Base-by-base conservation (phyloP, 2,329 filamentous ascomycete genomes). In the Scytalidium sp. region DNA sequence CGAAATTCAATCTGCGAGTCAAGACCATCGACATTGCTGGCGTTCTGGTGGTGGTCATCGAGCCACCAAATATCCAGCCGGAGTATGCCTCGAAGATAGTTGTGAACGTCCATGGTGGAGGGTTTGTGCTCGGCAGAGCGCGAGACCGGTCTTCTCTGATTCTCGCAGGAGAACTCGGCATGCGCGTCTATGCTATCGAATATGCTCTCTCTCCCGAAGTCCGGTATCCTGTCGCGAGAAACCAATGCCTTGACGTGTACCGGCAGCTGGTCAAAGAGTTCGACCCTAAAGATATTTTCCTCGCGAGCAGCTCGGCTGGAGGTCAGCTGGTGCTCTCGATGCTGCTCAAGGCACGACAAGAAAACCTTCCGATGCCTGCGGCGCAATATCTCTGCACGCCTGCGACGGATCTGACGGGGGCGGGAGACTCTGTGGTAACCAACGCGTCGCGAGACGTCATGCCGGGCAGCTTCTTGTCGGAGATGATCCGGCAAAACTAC, bases 41-140 rank as follows among this genome's bases (percentile, higher is more conserved):
- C 5, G 32, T 36, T n/a, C 13, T n/a, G 4, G 32, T 36, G 7
- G 32, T 36, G 13, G 15, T 36, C 32, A 36, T 36, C 13, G 32
- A 36, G 13, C 32, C 32, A 36, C 32, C 32, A 4, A 36, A 36
- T 15, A 36, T 36, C 15, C 13, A 36, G 32, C 32, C 32, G 17
- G 32, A 36, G 17, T 36, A 36, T n/a, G 32, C 32, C 32, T 36
- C 32, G 15, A 36, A 36, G 32, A 36, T 79, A 17, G 72, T 87
- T 21, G 73, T 87, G 56, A 84, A 85, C 62, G 84, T 84, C 58
- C 84, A 88, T 59, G 84, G 84, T 20, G 84, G 84, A 19, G 84
- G 84, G 4, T 87, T 85, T 67, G 80, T 83, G 5, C 67, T 86
- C 23, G 84, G 84, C 11, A 75, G 74, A 43, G 81, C 77, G 3